Base-by-base conservation (phyloP, 306 rosid genomes). In the Acacia crassicarpa region DNA sequence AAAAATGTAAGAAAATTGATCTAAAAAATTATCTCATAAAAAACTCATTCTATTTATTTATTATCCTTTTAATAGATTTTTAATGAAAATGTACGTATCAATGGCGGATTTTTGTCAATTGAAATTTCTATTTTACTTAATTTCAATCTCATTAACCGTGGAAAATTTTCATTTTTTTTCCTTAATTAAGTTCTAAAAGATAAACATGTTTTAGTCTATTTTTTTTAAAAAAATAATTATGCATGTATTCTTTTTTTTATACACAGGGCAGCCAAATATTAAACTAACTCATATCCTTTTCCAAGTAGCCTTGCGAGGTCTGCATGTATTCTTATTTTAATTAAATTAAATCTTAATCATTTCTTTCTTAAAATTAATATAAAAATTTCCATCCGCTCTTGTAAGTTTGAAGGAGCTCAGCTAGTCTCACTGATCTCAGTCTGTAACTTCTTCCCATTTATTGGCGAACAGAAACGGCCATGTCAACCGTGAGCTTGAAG, bases 401-500 rank as follows among this genome's bases (percentile, higher is more conserved):
- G 6, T 33, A 33, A 66, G 14, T 33, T 16, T 33, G 23, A 66
- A 33, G 5, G 30, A 35, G 38, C 13, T 1, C 5, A 53, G 19
- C 53, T 44, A 38, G 0, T 1, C 41, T 38, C 13, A 5, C 38
- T 11, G 65, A 10, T 58, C 58, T 17, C 54, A 9, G 13, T 8
- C 41, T 23, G 19, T 16, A 19, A 35, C 48, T 17, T 79, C 78
- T 62, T 68, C 35, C 14, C 53, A 35, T 32, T 72, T 76, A 14
- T 35, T 63, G 53, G 82, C 72, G 32, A 30, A 51, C 76, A 66
- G 61, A 11, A 51, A 49, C 44, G 53, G 48, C 79, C 83, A 94
- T 94, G 97, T 77, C 91, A 46, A 89, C 87, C 79, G 63, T 92
- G 80, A 74, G 87, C 44, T 19, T 77, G 25, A 88, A 86, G 69